A percentile compares a stretch with the other conserved stretches of the same genome.
Conservation (phyloP, 192 early-diverging fungal species). For the Rhizoclosmatium sp. region DNA sequence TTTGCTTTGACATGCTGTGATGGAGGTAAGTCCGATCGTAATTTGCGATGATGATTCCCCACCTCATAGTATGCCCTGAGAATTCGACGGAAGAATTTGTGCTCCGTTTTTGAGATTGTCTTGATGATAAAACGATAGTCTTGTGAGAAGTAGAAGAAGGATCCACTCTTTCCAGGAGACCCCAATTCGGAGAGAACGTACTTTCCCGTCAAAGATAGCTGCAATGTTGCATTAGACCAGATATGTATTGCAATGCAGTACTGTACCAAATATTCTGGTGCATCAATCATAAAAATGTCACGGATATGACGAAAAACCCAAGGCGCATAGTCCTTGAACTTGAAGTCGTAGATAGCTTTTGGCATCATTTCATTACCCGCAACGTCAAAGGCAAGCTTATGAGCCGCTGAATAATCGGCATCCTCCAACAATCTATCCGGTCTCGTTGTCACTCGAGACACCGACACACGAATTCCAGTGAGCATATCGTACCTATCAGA, state of each 20-base stretch:
- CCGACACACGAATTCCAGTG: slow-evolving; percentile 93
- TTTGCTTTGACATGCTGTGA: slow-evolving; percentile 79
- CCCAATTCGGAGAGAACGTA: slow-evolving; percentile 95
- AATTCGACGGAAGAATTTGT: slow-evolving; percentile 91
- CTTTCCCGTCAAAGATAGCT: slow-evolving; percentile 93
- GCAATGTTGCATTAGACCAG: background rate
- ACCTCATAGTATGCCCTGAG: slow-evolving; percentile 88
- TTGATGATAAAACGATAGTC: slow-evolving; percentile 99
- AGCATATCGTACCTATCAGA: slow-evolving; percentile 86
- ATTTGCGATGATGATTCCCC: background rate
- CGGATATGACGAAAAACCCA: slow-evolving; percentile 95
- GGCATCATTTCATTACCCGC: slow-evolving; percentile 96
- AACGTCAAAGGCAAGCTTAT: slow-evolving; percentile 96
- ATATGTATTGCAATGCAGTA: background rate
- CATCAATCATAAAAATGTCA: slow-evolving; percentile 86
- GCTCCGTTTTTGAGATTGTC: slow-evolving; percentile 93
- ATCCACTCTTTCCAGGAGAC: slow-evolving; percentile 94
- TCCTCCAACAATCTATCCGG: slow-evolving; percentile 58
- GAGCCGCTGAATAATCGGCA: slow-evolving; percentile 85
- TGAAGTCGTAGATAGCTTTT: slow-evolving; percentile 94
- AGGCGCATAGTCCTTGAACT: slow-evolving; percentile 99
- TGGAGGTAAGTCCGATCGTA: too few relatives aligned
- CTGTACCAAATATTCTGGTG: slow-evolving; percentile 92
- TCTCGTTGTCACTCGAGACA: slow-evolving; percentile 88
- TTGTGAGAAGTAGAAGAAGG: slow-evolving; percentile 97